These are phyloP conservation scores for Aspergillus bertholletiae DNA, from an alignment of 495 filamentous ascomycete species.

Conservation along the genomic window DNA sequence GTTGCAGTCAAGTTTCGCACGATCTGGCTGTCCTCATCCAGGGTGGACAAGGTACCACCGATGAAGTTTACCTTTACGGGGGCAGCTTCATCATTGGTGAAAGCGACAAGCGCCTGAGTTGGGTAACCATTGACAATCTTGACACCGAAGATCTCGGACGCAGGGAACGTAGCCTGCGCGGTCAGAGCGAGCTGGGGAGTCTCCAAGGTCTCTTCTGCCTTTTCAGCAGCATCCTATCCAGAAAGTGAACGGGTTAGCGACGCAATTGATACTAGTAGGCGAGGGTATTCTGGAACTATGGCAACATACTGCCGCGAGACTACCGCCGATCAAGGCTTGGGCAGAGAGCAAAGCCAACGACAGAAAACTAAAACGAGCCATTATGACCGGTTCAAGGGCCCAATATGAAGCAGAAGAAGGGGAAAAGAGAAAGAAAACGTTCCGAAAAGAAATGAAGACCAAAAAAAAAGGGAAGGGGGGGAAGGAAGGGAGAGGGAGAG, in stretches of 20 bases:
- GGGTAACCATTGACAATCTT: constrained; percentile 91
- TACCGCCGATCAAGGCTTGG: constrained; percentile 60
- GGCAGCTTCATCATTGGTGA: constrained; percentile 78
- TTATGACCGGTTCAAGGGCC: constrained; percentile 35
- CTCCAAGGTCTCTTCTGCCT: constrained; percentile 43
- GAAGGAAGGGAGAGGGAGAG: constrained; percentile 1
- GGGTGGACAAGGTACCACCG: constrained; percentile 69
- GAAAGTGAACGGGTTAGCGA: constrained; percentile 15
- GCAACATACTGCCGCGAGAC: constrained; percentile 57
- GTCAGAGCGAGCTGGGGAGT: constrained; percentile 66
- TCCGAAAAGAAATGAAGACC: constrained; percentile 12
- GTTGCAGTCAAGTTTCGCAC: constrained; percentile 81
- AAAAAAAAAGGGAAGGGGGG: constrained; percentile 9
- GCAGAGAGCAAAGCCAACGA: constrained; percentile 68
- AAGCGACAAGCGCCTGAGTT: constrained; percentile 75
- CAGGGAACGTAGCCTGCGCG: constrained; percentile 75
- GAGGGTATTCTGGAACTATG: background rate
- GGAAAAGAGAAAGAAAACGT: constrained; percentile 12
- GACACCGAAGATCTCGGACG: constrained; percentile 88
- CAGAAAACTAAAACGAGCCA: constrained; percentile 72
- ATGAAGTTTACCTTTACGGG: constrained; percentile 74
- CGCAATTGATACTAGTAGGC: constrained; percentile 21
- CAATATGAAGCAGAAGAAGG: constrained; percentile 1
- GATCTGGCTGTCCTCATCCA: constrained; percentile 53
- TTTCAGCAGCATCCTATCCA: constrained; percentile 40